Evolutionary conservation across 2,329 filamentous ascomycete species (phyloP), one percentile per base, ranked within the genome.

Genomic region (Aspergillus brasiliensis): DNA sequence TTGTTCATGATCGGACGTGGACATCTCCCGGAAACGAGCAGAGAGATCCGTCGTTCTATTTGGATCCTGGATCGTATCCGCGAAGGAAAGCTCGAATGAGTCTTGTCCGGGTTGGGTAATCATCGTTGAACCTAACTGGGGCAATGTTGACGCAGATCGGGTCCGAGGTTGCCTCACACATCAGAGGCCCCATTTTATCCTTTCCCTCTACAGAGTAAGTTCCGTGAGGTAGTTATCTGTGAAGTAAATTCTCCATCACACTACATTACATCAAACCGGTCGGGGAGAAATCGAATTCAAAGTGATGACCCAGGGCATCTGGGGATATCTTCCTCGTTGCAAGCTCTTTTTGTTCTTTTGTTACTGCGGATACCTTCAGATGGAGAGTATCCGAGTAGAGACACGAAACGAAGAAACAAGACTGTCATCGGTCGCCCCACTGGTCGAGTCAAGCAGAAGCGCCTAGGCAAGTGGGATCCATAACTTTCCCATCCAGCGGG

Each of bases 81-180:
- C 25, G 44, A 27, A 27, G 44, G 19, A 11, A 25, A 54, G 23
- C 21, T 27, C 23, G 51, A 54, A 51, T 34, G 42, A 56, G 49
- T 42, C 49, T 57, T 63, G 44, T 60, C 59, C 47, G 49, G 58
- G 54, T 63, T 64, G 55, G 59, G 63, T 51, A 61, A 61, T 58
- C 58, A 53, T 15, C 31, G 31, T 60, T 58, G 58, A 47, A 38
- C 38, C 62, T 62, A 21, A 37, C 27, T 59, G 64, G 48, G 63
- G 63, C 40, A 65, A 62, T 58, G 31, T 28, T 51, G 17, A 47
- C 47, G 62, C 37, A 56, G 62, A 65, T 65, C 63, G 31, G 31
- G 51, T 56, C 51, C 57, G 47, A 57, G 53, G 28, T 25, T 38
- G 54, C 54, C 28, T 51, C 46, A 28, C 31, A 19, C 59, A 17